Base-by-base conservation (phyloP, 768 basidiomycete species). In the Auriscalpium orientale region DNA sequence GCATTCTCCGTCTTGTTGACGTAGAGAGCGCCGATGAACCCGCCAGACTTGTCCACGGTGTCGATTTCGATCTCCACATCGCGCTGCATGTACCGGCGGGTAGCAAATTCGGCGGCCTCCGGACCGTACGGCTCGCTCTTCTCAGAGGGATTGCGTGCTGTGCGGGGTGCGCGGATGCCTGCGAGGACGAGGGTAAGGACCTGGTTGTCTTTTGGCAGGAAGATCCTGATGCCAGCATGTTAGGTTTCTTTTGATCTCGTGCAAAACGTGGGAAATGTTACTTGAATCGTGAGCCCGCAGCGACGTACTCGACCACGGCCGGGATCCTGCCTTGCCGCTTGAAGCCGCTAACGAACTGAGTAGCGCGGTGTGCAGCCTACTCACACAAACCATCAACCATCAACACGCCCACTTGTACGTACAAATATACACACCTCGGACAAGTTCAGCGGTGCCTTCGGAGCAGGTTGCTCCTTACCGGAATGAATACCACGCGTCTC, bases 201-300 rank as follows among this genome's bases (percentile, higher is more conserved):
- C 68, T 94, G 91, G 69, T 95, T 95, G 64, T 97, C 94, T 68
- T 89, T 93, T 0, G 91, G 90, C 37, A 94, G 76, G 65, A 84
- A 80, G 21, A 99, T 78, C 66, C 90, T 92, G 59, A 22, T 47
- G 33, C 36, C n/a, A 47, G 35, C 56, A 28, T 53, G 53, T 22
- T 56, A 15, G 50, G 36, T 55, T 11, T 20, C 38, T 52, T 22
- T 50, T 33, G 5, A 13, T 5, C 57, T 15, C n/a, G 45, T 28
- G 28, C 4, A 5, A 28, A 34, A 20, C 20, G 10, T 37, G 16
- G 21, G 40, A 60, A 53, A 51, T 18, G 33, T 35, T 55, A 91
- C 92, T 94, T 99, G 84, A 95, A 98, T 53, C 95, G 83, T 11
- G 95, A 97, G 28, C 95, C 95, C 37, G 92, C 83, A 44, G 94